Conservation (phyloP, 805 yeast genomes). For the Candida berthetii region DNA sequence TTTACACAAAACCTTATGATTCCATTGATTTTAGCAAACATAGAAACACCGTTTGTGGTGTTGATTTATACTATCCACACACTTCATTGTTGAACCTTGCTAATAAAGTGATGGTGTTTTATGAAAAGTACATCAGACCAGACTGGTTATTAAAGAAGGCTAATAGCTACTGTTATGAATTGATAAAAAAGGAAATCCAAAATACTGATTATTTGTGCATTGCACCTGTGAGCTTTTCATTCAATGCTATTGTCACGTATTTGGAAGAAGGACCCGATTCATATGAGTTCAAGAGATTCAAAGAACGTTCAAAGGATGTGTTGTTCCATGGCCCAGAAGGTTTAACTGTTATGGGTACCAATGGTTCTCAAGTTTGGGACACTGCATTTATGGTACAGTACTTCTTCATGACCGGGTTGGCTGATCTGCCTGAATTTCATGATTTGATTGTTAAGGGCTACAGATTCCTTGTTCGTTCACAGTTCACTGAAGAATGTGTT, state of each 20-base stretch:
- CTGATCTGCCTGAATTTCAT: conserved; percentile 59
- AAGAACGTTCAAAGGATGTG: conserved; percentile 64
- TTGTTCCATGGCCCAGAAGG: conserved; percentile 87
- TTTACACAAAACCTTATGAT: conserved; percentile 63
- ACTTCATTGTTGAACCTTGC: conserved; percentile 55
- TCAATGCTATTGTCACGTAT: conserved; percentile 68
- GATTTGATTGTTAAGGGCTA: conserved; percentile 60
- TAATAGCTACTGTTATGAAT: conserved; percentile 47
- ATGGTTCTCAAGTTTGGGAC: conserved; percentile 98
- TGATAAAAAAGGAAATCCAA: conserved; percentile 64
- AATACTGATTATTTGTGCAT: conserved; percentile 82
- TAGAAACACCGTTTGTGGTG: conserved; percentile 83
- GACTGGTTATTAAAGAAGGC: conserved; percentile 54
- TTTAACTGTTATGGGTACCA: conserved; percentile 91
- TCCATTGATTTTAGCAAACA: conserved; percentile 61
- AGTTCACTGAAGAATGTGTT: conserved; percentile 75
- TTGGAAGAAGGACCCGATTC: conserved; percentile 69
- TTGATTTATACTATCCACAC: conserved; percentile 93
- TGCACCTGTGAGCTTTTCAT: conserved; percentile 91
- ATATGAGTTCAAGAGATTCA: conserved; percentile 45
- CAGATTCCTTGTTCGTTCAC: conserved; percentile 71
- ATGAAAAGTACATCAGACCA: conserved; percentile 74
- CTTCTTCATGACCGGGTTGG: conserved; percentile 71
- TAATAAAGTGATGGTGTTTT: conserved; percentile 53
- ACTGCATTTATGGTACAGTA: conserved; percentile 87